Base-by-base conservation (phyloP, 2,329 filamentous ascomycete genomes). In the Apiospora kogelbergensis region DNA sequence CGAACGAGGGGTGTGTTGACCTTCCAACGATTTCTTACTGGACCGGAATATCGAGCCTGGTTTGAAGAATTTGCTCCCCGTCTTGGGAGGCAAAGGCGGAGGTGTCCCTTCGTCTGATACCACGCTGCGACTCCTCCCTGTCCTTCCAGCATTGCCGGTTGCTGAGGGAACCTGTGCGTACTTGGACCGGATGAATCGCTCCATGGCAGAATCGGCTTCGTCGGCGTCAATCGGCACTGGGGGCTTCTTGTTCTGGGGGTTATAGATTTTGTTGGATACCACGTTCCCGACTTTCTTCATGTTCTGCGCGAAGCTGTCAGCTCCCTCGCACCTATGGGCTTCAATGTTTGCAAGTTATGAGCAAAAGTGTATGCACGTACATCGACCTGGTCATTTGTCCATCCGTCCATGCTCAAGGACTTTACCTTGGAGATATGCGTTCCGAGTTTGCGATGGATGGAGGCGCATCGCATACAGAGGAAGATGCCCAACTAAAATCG, bases 391-490 rank as follows among this genome's bases (percentile, higher is more conserved):
- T 98, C 96, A 77, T 91, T 91, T 65, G 93, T 90, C 96, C 96
- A 99, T 74, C 92, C 96, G 82, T 99, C 96, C 95, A 99, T 98
- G 80, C 93, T 98, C 83, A 99, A 82, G 45, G 95, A 98, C 82
- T 99, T 99, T 84, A 99, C 94, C 81, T 99, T 99, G 73, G 95
- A 98, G 72, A 99, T 94, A 81, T 99, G 96, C 48, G 96, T 98
- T 71, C 96, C 96, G 77, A 99, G 86, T 82, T 98, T 98, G 78
- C 96, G 93, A 84, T 99, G 96, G 77, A 98, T 88, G 68, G 94
- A 89, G 67, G 95, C 96, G 85, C 96, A 99, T 79, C 96, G 93
- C 93, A 99, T 97, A 83, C 96, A 99, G 66, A 99, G 86, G 80
- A 99, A 99, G 73, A 98, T 90, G 70, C 96, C 96, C 82, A 99